Evolutionary conservation across 192 early-diverging fungal genomes (phyloP).

Genomic region (Linnemannia zychae): DNA sequence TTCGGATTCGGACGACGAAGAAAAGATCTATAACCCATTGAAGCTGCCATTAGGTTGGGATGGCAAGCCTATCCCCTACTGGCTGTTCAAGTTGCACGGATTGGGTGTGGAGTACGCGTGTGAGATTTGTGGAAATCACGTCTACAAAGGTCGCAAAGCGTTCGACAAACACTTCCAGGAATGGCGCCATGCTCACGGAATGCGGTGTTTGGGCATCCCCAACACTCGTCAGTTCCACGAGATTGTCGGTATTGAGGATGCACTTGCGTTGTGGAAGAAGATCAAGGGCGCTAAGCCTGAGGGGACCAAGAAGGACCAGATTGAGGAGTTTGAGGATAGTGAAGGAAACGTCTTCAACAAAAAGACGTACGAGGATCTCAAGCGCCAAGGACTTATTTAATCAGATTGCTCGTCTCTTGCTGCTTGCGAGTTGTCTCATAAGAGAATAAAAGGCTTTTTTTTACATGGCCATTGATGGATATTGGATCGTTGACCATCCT

Average conservation of each 20-base stretch:
- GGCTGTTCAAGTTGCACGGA: constrained; percentile 98
- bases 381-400: constrained; percentile 85
- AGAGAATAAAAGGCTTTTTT: not conserved
- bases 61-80: constrained; percentile 99
- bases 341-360: constrained; percentile 92
- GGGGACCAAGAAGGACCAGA: constrained; percentile 79
- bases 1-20: constrained; percentile 81
- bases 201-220: constrained; percentile 93
- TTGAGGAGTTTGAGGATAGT: constrained; percentile 92
- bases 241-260: constrained; percentile 92
- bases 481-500: no score
- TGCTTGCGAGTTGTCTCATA: not conserved
- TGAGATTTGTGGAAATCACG: constrained; percentile 96
- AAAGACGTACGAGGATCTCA: constrained; percentile 88
- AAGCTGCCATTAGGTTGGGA: constrained; percentile 98
- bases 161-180: constrained; percentile 98
- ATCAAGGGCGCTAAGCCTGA: constrained; percentile 80
- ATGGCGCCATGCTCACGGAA: constrained; percentile 94
- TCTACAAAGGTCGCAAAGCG: constrained; percentile 96
- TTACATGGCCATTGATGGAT: no score
- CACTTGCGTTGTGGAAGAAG: constrained; percentile 88
- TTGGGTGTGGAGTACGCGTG: constrained; percentile 94
- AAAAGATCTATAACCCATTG: constrained; percentile 96
- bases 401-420: not conserved
- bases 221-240: constrained; percentile 93